Conservation (phyloP, 2,329 filamentous ascomycete genomes). For the Bipolaris sorokiniana region DNA sequence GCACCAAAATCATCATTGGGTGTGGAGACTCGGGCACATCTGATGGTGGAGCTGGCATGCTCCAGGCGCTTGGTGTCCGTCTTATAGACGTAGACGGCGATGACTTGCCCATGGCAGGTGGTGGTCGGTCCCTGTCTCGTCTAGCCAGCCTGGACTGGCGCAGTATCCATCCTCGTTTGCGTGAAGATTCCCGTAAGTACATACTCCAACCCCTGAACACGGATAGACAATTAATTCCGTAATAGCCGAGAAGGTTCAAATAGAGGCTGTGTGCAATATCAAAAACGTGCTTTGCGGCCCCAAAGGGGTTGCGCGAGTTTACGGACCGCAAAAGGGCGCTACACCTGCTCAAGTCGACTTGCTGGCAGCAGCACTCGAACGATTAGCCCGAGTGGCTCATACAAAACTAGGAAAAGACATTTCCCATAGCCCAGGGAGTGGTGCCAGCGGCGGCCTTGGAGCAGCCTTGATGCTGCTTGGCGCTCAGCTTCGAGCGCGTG, state of each 20-base stretch:
- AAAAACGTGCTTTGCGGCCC: slow-evolving; percentile 59
- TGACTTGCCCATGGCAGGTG: slow-evolving; percentile 49
- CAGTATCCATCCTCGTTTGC: slow-evolving; percentile 49
- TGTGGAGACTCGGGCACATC: slow-evolving; percentile 63
- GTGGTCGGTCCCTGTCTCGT: slow-evolving; percentile 50
- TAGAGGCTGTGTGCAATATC: slow-evolving; percentile 61
- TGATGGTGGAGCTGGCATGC: slow-evolving; percentile 61
- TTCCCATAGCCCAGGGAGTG: slow-evolving; percentile 53
- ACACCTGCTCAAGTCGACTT: slow-evolving; percentile 52
- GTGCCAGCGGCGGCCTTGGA: slow-evolving; percentile 61
- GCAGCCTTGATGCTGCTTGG: slow-evolving; percentile 59
- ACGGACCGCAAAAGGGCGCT: slow-evolving; percentile 61
- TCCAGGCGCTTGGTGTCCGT: slow-evolving; percentile 59
- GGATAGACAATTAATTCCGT: slow-evolving; percentile 6
- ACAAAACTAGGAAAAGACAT: slow-evolving; percentile 47
- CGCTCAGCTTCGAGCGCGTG: slow-evolving; percentile 55
- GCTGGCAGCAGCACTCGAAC: slow-evolving; percentile 54
- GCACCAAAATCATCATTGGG: slow-evolving; percentile 56
- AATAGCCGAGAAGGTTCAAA: slow-evolving; percentile 41
- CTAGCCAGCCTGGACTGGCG: slow-evolving; percentile 52
- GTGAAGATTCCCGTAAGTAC: slow-evolving; percentile 26
- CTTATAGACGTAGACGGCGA: slow-evolving; percentile 51
- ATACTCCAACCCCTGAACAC: background rate
- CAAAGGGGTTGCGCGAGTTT: slow-evolving; percentile 58
- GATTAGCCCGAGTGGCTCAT: slow-evolving; percentile 48